Conservation (phyloP, 805 yeast species). For the Barnettozyma sucrosica region DNA sequence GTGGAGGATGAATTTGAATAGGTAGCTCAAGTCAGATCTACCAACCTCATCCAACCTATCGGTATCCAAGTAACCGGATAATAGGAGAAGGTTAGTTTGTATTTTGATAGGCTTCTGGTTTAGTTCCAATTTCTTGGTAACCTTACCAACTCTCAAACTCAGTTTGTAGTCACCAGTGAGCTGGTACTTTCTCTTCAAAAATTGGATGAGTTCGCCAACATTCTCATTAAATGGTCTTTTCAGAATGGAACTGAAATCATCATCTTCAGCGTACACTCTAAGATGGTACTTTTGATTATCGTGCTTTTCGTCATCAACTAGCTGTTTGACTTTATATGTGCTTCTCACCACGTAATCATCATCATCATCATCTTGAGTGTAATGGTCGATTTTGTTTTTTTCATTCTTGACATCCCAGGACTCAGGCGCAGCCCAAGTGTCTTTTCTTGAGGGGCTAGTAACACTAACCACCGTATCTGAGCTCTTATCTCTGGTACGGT, state of each 20-base stretch:
- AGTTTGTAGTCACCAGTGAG: slow-evolving; percentile 68
- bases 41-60: slow-evolving; percentile 77
- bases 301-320: slow-evolving; percentile 23
- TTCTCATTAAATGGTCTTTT: slow-evolving; percentile 76
- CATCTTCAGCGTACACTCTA: slow-evolving; percentile 77
- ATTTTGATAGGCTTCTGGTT: slow-evolving; percentile 73
- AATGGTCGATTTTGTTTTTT: slow-evolving; percentile 11
- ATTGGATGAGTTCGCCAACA: slow-evolving; percentile 64
- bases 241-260: slow-evolving; percentile 74
- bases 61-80: slow-evolving; percentile 74
- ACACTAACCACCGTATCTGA: not conserved
- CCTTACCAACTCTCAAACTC: slow-evolving; percentile 68
- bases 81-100: slow-evolving; percentile 63
- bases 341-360: slow-evolving; percentile 33
- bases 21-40: slow-evolving; percentile 73
- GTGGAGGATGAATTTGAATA: slow-evolving; percentile 74
- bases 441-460: slow-evolving; percentile 8
- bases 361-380: slow-evolving; percentile 26
- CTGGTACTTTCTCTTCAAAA: slow-evolving; percentile 71
- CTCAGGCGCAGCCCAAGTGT: slow-evolving; percentile 51
- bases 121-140: slow-evolving; percentile 64
- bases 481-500: not conserved
- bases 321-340: slow-evolving; percentile 29
- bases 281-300: slow-evolving; percentile 39
- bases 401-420: slow-evolving; percentile 51